Evolutionary conservation across 1,139 yeast species (phyloP), one percentile per base, ranked within the genome.

Genomic region (Zygosaccharomyces sapae): DNA sequence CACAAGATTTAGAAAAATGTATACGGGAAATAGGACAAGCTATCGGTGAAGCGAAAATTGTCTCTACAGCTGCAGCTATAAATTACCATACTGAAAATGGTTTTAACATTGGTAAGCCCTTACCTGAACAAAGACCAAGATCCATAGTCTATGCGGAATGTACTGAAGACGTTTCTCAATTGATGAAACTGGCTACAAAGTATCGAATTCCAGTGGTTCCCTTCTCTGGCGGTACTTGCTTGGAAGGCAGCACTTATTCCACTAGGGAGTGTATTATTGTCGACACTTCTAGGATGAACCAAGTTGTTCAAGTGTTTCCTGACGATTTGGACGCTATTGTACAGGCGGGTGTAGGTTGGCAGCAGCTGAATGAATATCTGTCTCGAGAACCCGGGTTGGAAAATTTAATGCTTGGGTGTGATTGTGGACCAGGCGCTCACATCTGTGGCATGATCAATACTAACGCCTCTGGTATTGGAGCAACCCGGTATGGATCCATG

Each of bases 211-310:
- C 95, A 0, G 74, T 86, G 13, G 80, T 85, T 19, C 88, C 95
- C 6, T 81, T 75, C 58, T 80, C 88, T 1, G 95, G 95, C 0
- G 83, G 89, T 51, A 86, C 95, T 0, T 83, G 94, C 0, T 70
- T 86, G 29, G 95, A 86, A 66, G 95, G 95, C 8, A 90, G 86
- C 50, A 83, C 77, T 61, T 80, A 84, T 62, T 87, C 89, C 36
- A 81, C 88, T 0, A 70, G 87, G 49, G 79, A 80, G 1, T 88
- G 89, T 0, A 69, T 82, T 33, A 75, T 80, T 10, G 54, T 83
- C 12, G 85, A 82, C 56, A 62, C 82, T 44, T 66, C 76, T 1
- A 64, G 67, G 27, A 76, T 83, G 83, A 75, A 77, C 60, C 63
- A 74, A 44, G 71, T 83, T 24, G 33, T 81, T 2, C 69, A 68